Conservation (phyloP, 345 rosid species). For the Populus euphratica region DNA sequence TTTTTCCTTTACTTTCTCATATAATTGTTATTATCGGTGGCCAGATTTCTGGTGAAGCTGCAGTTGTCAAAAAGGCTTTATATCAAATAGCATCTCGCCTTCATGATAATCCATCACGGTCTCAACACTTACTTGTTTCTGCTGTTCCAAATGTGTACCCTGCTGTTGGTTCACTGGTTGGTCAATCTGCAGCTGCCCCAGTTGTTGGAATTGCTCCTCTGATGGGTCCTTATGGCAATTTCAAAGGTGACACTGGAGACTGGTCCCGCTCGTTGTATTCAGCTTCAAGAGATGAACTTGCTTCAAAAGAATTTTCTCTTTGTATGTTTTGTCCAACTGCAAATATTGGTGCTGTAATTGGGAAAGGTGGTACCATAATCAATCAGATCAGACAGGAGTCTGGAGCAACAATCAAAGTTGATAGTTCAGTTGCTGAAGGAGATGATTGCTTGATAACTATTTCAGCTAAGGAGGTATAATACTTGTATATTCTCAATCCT, state of each 20-base stretch:
- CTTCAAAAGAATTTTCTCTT: conserved; percentile 69
- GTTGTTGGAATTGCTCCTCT: conserved; percentile 79
- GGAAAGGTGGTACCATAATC: conserved; percentile 87
- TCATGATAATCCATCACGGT: conserved; percentile 86
- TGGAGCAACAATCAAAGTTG: conserved; percentile 81
- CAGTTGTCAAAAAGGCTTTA: conserved; percentile 75
- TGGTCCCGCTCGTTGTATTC: conserved; percentile 77
- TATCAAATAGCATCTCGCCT: conserved; percentile 76
- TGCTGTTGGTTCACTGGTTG: conserved; percentile 55
- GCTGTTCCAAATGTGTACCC: conserved; percentile 52
- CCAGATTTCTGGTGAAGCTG: conserved; percentile 83
- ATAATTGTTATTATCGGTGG: conserved; percentile 1
- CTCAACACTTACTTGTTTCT: conserved; percentile 75
- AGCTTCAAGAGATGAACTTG: conserved; percentile 76
- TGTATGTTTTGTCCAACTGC: conserved; percentile 74
- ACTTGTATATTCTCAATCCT: background rate
- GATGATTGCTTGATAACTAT: conserved; percentile 84
- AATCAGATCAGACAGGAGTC: conserved; percentile 93
- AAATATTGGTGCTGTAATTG: conserved; percentile 88
- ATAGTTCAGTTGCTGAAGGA: conserved; percentile 75
- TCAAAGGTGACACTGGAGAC: conserved; percentile 70
- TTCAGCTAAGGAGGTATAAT: conserved; percentile 79
- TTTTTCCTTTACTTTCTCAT: background rate
- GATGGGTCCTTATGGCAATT: conserved; percentile 74
- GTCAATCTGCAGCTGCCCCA: conserved; percentile 55